These are phyloP conservation scores for Blastobotrys raffinosifermentans DNA, from an alignment of 1,139 yeast species.

Conservation along the genomic window DNA sequence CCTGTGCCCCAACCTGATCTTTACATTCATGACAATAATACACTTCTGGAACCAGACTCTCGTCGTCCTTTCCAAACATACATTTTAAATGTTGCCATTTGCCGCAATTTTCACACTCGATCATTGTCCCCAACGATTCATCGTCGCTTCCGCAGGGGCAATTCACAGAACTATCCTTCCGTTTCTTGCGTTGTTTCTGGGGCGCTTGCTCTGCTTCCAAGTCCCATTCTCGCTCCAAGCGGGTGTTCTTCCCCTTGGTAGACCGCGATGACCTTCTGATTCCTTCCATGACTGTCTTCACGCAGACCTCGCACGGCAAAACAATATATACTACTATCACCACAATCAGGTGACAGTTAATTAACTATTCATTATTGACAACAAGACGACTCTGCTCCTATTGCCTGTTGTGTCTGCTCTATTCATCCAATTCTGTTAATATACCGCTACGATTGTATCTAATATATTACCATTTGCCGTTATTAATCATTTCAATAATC, in stretches of 20 bases:
- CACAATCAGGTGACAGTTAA: too few species aligned
- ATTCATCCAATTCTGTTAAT: too few species aligned
- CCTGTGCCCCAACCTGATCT: too few species aligned
- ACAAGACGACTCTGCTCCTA: too few species aligned
- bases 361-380: too few species aligned
- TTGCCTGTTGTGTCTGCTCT: too few species aligned
- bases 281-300: conserved; percentile 1
- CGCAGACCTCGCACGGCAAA: too few species aligned
- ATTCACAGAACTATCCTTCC: conserved; percentile 43
- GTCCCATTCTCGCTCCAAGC: conserved; percentile 28
- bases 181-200: conserved; percentile 16
- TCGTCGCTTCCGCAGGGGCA: conserved; percentile 61
- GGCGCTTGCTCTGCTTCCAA: conserved; percentile 15
- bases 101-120: conserved; percentile 70
- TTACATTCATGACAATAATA: conserved; percentile 50
- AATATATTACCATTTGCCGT: conserved; percentile 4
- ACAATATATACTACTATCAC: too few species aligned
- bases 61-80: conserved; percentile 48
- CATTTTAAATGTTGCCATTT: conserved; percentile 86
- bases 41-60: conserved; percentile 39
- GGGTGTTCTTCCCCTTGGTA: conserved; percentile 40
- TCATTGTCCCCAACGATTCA: conserved; percentile 61
- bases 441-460: too few species aligned
- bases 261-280: conserved; percentile 40
- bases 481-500: conserved; percentile 1